Percentiles rank a stretch among this genome's conserved stretches.
phyloP scores from a whole-genome alignment of 2,329 filamentous ascomycete species.

The Helotiales sp. region DNA sequence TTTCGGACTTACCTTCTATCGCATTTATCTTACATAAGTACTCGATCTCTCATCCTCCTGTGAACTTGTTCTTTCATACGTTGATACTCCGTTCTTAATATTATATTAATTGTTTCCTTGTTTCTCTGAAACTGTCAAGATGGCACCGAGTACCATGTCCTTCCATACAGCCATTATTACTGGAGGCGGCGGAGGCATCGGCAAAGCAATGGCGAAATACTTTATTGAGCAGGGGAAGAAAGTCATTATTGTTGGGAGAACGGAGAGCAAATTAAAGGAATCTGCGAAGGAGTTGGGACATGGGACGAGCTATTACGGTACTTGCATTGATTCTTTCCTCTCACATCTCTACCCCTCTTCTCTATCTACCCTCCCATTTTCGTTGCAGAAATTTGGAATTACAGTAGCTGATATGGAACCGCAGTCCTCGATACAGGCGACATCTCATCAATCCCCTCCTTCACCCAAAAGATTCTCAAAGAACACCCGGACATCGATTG shows the following conservation, averaged over 20 bases:
- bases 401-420: no score
- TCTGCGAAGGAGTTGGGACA: constrained; percentile 44
- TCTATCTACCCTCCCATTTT: not conserved
- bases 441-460: constrained; percentile 42
- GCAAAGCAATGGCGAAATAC: constrained; percentile 47
- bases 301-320: constrained; percentile 48
- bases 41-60: no score
- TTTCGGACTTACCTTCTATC: no score
- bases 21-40: no score
- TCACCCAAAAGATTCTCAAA: constrained; percentile 44
- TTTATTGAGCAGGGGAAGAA: constrained; percentile 33
- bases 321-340: not conserved
- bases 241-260: constrained; percentile 54
- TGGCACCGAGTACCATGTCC: constrained; percentile 28
- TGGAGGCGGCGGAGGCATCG: constrained; percentile 53
- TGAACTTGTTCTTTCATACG: no score
- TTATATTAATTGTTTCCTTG: no score
- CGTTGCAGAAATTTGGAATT: no score
- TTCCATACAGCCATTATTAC: constrained; percentile 50
- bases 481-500: constrained; percentile 58
- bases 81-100: no score
- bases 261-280: constrained; percentile 50
- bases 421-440: constrained; percentile 48
- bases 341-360: not conserved
- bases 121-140: no score